Evolutionary conservation across 495 filamentous ascomycete species (phyloP).

Genomic region (Neurospora sp.): DNA sequence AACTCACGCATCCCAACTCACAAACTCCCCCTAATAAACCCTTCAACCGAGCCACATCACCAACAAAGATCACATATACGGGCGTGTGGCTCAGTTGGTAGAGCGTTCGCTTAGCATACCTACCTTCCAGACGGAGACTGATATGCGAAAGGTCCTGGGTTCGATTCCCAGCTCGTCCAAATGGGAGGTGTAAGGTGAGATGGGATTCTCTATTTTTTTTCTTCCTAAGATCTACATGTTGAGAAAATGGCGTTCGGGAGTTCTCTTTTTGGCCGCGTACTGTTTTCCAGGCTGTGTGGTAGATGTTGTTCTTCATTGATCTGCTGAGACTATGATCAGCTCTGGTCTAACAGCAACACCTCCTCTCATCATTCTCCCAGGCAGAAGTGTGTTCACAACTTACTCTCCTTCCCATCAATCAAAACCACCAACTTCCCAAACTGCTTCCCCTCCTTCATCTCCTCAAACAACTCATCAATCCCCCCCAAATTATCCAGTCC

Average conservation of each 20-base stretch:
- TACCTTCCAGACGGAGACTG: no score
- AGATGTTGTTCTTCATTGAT: not conserved
- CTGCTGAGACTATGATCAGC: not conserved
- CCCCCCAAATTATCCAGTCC: constrained; percentile 55
- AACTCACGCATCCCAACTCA: not conserved
- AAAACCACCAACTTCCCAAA: constrained; percentile 68
- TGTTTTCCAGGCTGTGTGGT: no score
- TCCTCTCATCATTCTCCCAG: not conserved
- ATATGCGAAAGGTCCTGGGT: not conserved
- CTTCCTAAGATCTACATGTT: no score
- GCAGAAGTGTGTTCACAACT: not conserved
- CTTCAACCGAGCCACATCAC: not conserved
- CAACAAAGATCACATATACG: not conserved
- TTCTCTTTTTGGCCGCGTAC: not conserved
- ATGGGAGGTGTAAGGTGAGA: not conserved
- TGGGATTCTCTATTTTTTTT: not conserved
- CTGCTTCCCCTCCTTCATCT: constrained; percentile 65
- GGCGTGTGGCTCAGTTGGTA: not conserved
- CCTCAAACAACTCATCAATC: constrained; percentile 61
- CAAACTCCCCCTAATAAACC: not conserved
- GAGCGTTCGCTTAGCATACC: not conserved
- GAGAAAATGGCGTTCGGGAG: not conserved
- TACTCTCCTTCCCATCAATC: constrained; percentile 16
- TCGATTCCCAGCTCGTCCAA: not conserved
- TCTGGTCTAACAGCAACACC: not conserved